Percentiles rank a stretch among this genome's conserved stretches.
These are phyloP conservation scores for Suhomyces coccinellae DNA, from an alignment of 1,139 yeast species.

Conservation along the genomic window DNA sequence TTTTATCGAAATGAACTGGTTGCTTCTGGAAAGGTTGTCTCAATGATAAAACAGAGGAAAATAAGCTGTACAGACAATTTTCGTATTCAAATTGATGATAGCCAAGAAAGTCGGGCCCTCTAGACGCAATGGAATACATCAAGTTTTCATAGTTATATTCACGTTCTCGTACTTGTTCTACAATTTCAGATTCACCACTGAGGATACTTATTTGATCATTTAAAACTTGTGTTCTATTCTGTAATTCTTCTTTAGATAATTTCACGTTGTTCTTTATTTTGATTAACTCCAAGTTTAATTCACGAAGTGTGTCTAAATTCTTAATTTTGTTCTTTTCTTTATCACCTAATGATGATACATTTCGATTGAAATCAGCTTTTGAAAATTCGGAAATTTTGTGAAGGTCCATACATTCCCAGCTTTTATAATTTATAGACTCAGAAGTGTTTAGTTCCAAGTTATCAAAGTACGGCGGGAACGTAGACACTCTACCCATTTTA, in stretches of 20 bases:
- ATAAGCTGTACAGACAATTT: slow-evolving; percentile 31
- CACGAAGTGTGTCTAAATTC: slow-evolving; percentile 26
- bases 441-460: neutral
- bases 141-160: slow-evolving; percentile 4
- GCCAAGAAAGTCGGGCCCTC: slow-evolving; percentile 24
- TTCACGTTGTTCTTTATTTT: slow-evolving; percentile 35
- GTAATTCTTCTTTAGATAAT: slow-evolving; percentile 18
- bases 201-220: slow-evolving; percentile 9
- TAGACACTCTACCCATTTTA: neutral
- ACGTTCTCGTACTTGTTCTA: neutral
- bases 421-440: neutral
- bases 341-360: slow-evolving; percentile 19
- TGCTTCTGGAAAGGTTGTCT: slow-evolving; percentile 77
- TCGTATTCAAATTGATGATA: slow-evolving; percentile 15
- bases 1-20: slow-evolving; percentile 44
- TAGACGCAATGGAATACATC: slow-evolving; percentile 16
- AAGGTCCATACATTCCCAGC: slow-evolving; percentile 27
- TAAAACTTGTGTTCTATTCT: slow-evolving; percentile 7
- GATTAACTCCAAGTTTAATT: slow-evolving; percentile 23
- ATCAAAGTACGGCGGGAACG: neutral
- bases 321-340: slow-evolving; percentile 29
- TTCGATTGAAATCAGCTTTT: slow-evolving; percentile 17
- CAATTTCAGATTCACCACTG: neutral
- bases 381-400: slow-evolving; percentile 16
- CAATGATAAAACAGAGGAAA: slow-evolving; percentile 74